A percentile compares a stretch with the other conserved stretches of the same genome.
Evolutionary conservation across 139 green algal species (phyloP).

Genomic region (Auxenochlorella protothecoides): DNA sequence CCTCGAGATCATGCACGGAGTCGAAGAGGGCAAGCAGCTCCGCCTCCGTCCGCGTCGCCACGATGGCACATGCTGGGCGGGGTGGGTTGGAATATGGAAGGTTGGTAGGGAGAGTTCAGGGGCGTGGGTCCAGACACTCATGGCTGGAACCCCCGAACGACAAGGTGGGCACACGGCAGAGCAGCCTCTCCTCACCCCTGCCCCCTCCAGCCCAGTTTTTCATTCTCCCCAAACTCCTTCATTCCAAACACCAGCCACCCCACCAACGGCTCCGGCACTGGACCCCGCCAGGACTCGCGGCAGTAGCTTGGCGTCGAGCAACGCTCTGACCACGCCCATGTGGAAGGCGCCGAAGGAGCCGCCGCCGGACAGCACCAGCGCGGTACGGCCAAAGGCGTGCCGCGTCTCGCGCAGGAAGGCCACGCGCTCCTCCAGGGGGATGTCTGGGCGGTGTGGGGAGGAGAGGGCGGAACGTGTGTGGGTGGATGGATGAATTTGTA

Average conservation of each 20-base stretch:
- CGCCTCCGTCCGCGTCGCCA: constrained; percentile 54
- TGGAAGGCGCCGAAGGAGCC: constrained; percentile 88
- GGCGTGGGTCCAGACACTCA: too few species aligned
- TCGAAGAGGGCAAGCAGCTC: constrained; percentile 59
- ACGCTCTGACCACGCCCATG: constrained; percentile 35
- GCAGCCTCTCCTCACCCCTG: too few species aligned
- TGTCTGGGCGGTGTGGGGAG: neutral
- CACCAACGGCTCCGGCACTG: constrained; percentile 75
- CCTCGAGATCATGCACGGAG: constrained; percentile 24
- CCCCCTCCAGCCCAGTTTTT: too few species aligned
- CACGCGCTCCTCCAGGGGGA: constrained; percentile 73
- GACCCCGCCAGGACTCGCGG: constrained; percentile 80
- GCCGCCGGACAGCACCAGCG: constrained; percentile 84
- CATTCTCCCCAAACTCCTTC: too few species aligned
- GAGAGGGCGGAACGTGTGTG: too few species aligned
- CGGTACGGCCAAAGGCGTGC: constrained; percentile 88
- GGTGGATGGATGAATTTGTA: too few species aligned
- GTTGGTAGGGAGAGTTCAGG: too few species aligned
- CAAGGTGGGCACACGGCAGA: too few species aligned
- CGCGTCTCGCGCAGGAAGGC: constrained; percentile 81
- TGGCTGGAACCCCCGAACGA: too few species aligned
- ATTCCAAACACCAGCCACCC: constrained; percentile 15
- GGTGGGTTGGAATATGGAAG: too few species aligned
- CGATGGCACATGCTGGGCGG: constrained; percentile 22
- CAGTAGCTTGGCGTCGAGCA: constrained; percentile 79